Evolutionary conservation across 768 basidiomycete species (phyloP), one percentile per base, ranked within the genome.

Genomic region (Leccinum barrowsii): DNA sequence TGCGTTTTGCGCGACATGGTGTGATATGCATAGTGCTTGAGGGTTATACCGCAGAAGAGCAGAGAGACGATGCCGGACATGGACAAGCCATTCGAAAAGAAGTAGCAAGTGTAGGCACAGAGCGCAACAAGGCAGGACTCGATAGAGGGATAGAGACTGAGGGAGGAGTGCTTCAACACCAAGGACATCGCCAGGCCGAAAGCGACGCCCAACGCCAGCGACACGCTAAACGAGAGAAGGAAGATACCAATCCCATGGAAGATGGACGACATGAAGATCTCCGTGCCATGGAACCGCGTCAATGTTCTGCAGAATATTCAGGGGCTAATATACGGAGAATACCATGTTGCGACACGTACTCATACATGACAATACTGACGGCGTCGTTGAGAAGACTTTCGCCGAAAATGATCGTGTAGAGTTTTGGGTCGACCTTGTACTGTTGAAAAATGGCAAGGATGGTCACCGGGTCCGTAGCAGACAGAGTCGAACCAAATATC

Each of bases 1-100:
- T 98, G 97, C 0, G 97, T 98, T 54, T 92, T 84, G 26, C 85
- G 85, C 10, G 94, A 96, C 97, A 99, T 99, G 53, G 94, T 98
- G 77, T 98, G 97, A 71, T 97, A 98, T n/a, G 96, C 97, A 69
- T 99, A 98, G 71, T 99, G 97, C 75, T 99, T 99, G 65, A 99
- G 82, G 4, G 97, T 99, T 71, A 99, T 97, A 59, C 97, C 96
- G 71, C 96, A 98, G 79, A 99, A 98, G 48, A 98, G 86, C 42
- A 98, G 84, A 4, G 95, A 97, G 47, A 98, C 95, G 73, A 98
- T 98, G 52, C 97, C 96, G 71, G 86, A 90, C 91, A 97, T 94
- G 48, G 86, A 85, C 40, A 95, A 73, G 5, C 94, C 95, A 63
- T 93, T 99, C n/a, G 93, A 95, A 79, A 99, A 94, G 78, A 99